Conservation (phyloP, 2,329 filamentous ascomycete species). For the Sarocladium kiliense region DNA sequence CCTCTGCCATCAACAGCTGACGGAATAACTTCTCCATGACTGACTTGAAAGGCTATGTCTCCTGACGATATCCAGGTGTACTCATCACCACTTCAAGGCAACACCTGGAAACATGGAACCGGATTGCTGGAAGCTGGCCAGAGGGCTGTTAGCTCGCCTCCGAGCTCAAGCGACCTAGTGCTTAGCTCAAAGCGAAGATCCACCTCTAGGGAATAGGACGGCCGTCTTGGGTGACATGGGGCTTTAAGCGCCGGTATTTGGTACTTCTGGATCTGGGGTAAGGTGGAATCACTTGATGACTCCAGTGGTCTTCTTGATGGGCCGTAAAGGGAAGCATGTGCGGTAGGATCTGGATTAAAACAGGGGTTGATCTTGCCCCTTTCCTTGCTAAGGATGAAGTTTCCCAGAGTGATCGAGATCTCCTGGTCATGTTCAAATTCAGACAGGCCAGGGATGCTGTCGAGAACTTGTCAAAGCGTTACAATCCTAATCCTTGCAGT, state of each 20-base stretch:
- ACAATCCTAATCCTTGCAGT: too few species aligned
- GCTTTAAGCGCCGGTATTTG: not conserved
- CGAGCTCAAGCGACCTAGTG: not conserved
- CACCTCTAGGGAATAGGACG: not conserved
- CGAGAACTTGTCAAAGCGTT: too few species aligned
- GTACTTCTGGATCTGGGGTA: not conserved
- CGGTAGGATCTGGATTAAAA: too few species aligned
- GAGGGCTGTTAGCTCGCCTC: not conserved
- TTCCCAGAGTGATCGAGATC: too few species aligned
- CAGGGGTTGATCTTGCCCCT: too few species aligned
- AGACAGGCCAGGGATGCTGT: too few species aligned
- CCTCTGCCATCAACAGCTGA: conserved; percentile 23
- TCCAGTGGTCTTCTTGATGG: not conserved
- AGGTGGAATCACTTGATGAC: not conserved
- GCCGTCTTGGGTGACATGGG: not conserved
- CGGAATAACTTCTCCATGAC: not conserved
- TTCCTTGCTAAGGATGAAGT: too few species aligned
- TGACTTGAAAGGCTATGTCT: too few species aligned
- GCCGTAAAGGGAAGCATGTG: not conserved
- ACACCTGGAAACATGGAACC: not conserved
- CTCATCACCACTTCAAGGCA: not conserved
- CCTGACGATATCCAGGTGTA: not conserved
- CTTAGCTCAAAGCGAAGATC: not conserved
- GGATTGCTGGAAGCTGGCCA: not conserved
- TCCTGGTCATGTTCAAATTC: too few species aligned